Evolutionary conservation across 2,329 filamentous ascomycete genomes (phyloP), one percentile per base, ranked within the genome.

Genomic region (Aspergillus calidoustus): DNA sequence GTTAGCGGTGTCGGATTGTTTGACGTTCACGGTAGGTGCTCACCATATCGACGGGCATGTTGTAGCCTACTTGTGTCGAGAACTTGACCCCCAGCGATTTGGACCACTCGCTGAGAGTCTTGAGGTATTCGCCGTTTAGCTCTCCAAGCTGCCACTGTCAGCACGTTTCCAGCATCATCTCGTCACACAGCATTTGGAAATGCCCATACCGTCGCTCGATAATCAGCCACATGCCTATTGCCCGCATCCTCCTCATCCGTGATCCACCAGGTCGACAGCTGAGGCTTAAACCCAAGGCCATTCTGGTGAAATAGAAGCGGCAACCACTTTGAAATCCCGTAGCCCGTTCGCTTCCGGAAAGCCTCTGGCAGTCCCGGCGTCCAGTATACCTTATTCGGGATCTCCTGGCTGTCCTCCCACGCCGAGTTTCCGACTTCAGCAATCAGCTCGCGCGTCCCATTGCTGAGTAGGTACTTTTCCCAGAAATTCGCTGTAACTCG

Each of bases 21-120:
- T 19, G 19, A 19, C 19, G 19, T 19, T 19, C 19, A 19, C 19
- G 19, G 19, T 0, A 50, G 58, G 54, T 78, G 79, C 2, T 62
- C 69, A 2, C 81, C 68, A 2, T 69, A 72, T 59, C 81, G 79
- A 55, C 68, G 71, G 62, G 81, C 79, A 0, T 79, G 78, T 38
- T 38, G 34, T 38, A 38, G 11, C 34, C 34, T 15, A 38, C 34
- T 38, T 38, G 9, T 4, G 34, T 38, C 15, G 34, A 38, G 34
- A 38, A 38, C 15, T 17, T 38, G 34, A 38, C 34, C 8, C 34
- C 34, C 8, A 11, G 34, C 0, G 68, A 75, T 60, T 77, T 68
- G 4, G 78, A 72, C 6, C 61, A 51, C 1, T 51, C 13, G 4
- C 17, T 15, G 3, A 51, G 25, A 30, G 48, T 5, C n/a, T 51